Evolutionary conservation across 768 basidiomycete genomes (phyloP).

Genomic region (Crepidotus variabilis): DNA sequence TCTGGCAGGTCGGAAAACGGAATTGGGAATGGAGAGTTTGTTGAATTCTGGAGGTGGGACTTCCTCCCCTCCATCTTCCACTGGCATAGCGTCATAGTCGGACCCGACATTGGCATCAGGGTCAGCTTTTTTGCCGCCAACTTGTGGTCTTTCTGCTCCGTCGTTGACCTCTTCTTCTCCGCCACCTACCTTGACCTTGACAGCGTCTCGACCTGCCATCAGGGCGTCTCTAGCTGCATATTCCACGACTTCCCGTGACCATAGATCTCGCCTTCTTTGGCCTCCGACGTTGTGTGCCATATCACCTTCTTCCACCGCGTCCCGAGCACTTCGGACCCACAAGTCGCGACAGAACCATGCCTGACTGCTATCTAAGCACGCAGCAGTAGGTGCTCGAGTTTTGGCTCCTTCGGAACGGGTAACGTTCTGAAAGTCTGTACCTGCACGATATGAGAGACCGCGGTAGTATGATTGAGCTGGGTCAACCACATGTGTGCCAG

Average conservation of each 20-base stretch:
- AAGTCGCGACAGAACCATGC: constrained; percentile 98
- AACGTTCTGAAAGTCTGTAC: constrained; percentile 77
- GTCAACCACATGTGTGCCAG: constrained; percentile 95
- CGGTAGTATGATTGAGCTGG: constrained; percentile 95
- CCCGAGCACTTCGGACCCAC: constrained; percentile 86
- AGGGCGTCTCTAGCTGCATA: constrained; percentile 29
- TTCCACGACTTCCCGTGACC: constrained; percentile 17
- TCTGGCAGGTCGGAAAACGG: constrained; percentile 81
- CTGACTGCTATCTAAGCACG: constrained; percentile 94
- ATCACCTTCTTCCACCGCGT: constrained; percentile 55
- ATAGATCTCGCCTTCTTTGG: constrained; percentile 4
- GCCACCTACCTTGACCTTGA: constrained; percentile 28
- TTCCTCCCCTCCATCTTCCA: constrained; percentile 47
- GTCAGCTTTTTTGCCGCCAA: constrained; percentile 38
- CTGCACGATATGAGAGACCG: constrained; percentile 81
- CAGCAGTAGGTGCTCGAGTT: constrained; percentile 68
- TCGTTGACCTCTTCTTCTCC: constrained; percentile 32
- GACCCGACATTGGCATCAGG: constrained; percentile 81
- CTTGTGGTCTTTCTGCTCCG: constrained; percentile 24
- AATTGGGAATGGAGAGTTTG: constrained; percentile 75
- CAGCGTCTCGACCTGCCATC: constrained; percentile 31
- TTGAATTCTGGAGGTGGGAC: constrained; percentile 33
- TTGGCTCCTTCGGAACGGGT: constrained; percentile 54
- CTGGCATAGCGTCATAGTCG: constrained; percentile 85
- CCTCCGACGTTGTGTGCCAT: constrained; percentile 7